Base-by-base conservation (phyloP, 2,329 filamentous ascomycete species). In the Ascochyta viciae-villosae region DNA sequence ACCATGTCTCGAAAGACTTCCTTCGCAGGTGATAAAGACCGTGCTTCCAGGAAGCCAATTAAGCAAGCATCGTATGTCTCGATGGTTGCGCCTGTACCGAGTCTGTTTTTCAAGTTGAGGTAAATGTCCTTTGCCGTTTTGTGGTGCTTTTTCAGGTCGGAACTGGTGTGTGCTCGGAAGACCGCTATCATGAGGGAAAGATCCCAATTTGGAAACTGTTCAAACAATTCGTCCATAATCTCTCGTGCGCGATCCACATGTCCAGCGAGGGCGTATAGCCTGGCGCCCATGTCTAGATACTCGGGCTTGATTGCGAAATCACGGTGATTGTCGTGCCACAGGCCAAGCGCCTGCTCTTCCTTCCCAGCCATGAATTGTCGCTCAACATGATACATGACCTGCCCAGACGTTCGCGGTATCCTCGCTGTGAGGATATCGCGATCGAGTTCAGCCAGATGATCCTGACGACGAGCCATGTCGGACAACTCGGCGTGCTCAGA, bases 1-100 rank as follows among this genome's bases (percentile, higher is more conserved):
- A 96, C 92, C 92, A 96, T 96, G 72, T 96, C 91, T 64, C 89
- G 90, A 74, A 96, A 96, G 0, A 91, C 86, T 49, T 86, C 85
- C 50, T 94, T 82, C 0, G 90, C 91, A 57, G 87, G 82, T 57
- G 89, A 84, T 6, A 85, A 81, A 55, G 87, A 82, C 49, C 86
- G 84, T 6, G 85, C 82, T 22, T 87, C 81, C 24, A 96, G 77
- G 67, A 96, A 91, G 40, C 84, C 85, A 19, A 88, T 83, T 42
- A 89, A 87, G 33, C 93, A 83, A 57, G 84, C 80, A 71, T 96
- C 92, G 65, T 93, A 96, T 68, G 96, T 89, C 16, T 86, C 78
- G 67, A 93, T 87, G 3, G 80, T 84, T 77, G 92, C 88, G 0
- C 81, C 75, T 1, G 49, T 40, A 5, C 84, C 86, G 2, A 92